Base-by-base conservation (phyloP, 441 rosid genomes). In the Corymbia calophylla region DNA sequence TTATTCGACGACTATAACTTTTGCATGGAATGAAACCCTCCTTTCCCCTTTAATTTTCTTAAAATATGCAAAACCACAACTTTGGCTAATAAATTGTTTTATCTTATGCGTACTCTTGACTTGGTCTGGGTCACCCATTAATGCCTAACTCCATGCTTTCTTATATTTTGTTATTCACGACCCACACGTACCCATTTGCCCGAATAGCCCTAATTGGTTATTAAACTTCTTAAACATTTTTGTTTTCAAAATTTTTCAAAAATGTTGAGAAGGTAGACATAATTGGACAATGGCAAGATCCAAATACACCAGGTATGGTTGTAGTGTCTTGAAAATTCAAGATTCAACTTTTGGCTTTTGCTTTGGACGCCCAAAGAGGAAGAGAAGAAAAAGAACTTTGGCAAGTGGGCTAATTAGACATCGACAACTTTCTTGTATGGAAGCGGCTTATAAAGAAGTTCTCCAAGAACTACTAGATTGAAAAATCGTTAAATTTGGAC, bases 1-100 rank as follows among this genome's bases (percentile, higher is more conserved):
- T 53, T 53, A 48, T 64, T 73, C 58, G 86, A 55, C 86, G 87
- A 88, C 68, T 85, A 53, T 53, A 89, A 90, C 93, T 91, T 94
- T 94, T 94, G 94, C 95, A 93, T 93, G 94, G 90, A 89, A 93
- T 92, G 89, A 89, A 66, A 44, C 91, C 73, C 91, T 87, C 13
- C 84, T 77, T 77, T 77, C 27, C 51, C 53, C 51, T 77, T 77
- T 77, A 77, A 44, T 77, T 77, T 77, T 77, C 51, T 77, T 77
- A 23, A 77, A 77, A 23, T 77, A 77, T 77, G 84, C 51, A 77
- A 73, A 23, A 44, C 84, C 84, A 77, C 53, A 44, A 77, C 84
- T 77, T 77, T 77, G 84, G 44, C 51, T 77, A 77, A 44, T 44
- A 23, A 23, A 23, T 77, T 77, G 17, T 13, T 77, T 39, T 39